Evolutionary conservation across 148 eudicot species (phyloP), one percentile per base, ranked within the genome.

Genomic region (Fagopyrum tataricum): DNA sequence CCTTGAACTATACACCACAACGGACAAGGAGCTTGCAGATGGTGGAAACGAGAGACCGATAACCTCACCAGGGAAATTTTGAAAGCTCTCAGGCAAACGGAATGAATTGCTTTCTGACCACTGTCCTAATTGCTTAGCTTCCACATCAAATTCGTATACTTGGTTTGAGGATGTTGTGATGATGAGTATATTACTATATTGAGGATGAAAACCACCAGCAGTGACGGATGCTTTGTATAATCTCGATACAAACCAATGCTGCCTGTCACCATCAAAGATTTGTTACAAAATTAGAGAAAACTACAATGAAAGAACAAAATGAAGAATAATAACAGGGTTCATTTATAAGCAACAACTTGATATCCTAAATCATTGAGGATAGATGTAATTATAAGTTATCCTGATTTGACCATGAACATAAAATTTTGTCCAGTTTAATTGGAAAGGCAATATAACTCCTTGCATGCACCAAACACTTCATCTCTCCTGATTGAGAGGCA

Each of bases 181-280:
- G 56, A 95, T 72, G 53, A 95, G 87, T 80, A 95, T 90, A 77
- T 95, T 95, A 83, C 85, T 90, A 61, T 89, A 85, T 58, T 76
- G 81, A 8, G 98, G 97, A 80, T 83, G 83, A 74, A 95, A 95
- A 40, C 97, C 93, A 70, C 89, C 97, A 76, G 97, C 97, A 24
- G 99, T 87, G 43, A 95, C 91, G 66, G 94, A 90, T 71, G 97
- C 96, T 69, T 92, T 97, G 78, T 90, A 90, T 73, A 95, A 79
- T 82, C 97, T 88, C 44, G 99, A 84, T 76, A 95, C 78, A 76
- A 95, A 95, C 97, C 97, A 95, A 79, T 95, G 99, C 51, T 95
- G 99, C 84, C 99, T 91, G 93, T 31, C 72, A 31, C 26, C 49
- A 31, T 11, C 17, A 72, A 37, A 26, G 13, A 37, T 13, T 31